A percentile compares a stretch with the other conserved stretches of the same genome.
Evolutionary conservation across 352 stramenopile species (phyloP).

Genomic region (Phytophthora vignae): DNA sequence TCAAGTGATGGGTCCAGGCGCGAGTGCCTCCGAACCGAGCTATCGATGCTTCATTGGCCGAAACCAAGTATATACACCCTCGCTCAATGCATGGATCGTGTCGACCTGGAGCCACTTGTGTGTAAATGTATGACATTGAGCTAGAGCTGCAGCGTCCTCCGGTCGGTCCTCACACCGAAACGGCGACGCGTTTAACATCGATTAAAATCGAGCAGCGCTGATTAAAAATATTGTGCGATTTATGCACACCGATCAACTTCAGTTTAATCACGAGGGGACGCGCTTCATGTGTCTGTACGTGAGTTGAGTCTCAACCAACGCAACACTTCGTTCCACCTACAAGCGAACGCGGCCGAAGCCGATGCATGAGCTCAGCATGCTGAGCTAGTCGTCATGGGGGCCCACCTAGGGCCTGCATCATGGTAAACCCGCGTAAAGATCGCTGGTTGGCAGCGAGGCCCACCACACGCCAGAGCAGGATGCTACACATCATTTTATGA

Average conservation of each 20-base stretch:
- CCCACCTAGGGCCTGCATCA: background rate
- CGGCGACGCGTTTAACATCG: background rate
- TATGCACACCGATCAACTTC: slow-evolving; percentile 6
- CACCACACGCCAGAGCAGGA: background rate
- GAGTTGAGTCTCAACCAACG: background rate
- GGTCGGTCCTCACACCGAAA: slow-evolving; percentile 1
- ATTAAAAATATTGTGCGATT: slow-evolving; percentile 1
- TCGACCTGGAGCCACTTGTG: background rate
- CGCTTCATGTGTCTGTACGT: background rate
- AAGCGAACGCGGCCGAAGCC: background rate
- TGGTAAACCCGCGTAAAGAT: background rate
- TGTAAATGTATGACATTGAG: background rate
- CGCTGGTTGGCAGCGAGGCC: background rate
- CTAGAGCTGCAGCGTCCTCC: background rate
- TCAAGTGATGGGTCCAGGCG: slow-evolving; percentile 4
- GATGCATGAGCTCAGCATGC: background rate
- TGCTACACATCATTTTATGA: slow-evolving; percentile 2
- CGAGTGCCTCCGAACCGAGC: background rate
- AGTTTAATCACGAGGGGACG: background rate
- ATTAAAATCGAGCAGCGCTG: slow-evolving; percentile 12
- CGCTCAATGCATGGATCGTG: background rate
- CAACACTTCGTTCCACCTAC: background rate
- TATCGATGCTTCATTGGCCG: background rate
- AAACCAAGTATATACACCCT: background rate
- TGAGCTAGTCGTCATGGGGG: background rate